phyloP scores from a whole-genome alignment of 2,329 filamentous ascomycete species.

The Aspergillus versicolor region DNA sequence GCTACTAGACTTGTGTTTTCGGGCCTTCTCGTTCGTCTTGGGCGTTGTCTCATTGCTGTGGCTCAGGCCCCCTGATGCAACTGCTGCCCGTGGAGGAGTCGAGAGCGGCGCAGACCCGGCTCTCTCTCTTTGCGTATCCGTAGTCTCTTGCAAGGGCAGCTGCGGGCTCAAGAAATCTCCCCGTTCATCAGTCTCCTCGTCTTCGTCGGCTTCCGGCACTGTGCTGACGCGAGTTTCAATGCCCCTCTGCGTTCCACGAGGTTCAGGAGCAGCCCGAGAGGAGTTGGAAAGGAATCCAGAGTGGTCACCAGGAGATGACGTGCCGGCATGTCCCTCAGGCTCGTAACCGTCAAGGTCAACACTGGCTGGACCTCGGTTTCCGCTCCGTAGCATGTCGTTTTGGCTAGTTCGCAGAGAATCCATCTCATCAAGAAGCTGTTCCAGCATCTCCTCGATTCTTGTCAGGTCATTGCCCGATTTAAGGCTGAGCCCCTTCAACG shows the following conservation, averaged over 20 bases:
- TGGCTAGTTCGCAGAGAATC: constrained; percentile 71
- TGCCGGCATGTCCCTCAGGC: constrained; percentile 75
- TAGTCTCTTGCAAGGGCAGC: constrained; percentile 58
- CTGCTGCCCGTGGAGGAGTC: constrained; percentile 46
- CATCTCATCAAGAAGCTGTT: constrained; percentile 88
- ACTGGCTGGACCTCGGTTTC: constrained; percentile 44
- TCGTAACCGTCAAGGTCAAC: constrained; percentile 77
- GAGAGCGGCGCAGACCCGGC: constrained; percentile 45
- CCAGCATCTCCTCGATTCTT: constrained; percentile 87
- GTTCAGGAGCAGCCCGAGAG: constrained; percentile 37
- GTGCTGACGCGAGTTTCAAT: constrained; percentile 86
- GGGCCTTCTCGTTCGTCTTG: constrained; percentile 65
- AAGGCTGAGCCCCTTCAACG: constrained; percentile 84
- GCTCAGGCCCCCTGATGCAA: constrained; percentile 55
- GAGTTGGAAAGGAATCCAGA: constrained; percentile 71
- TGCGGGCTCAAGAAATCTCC: constrained; percentile 55
- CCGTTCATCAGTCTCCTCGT: constrained; percentile 59
- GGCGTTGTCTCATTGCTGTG: constrained; percentile 81
- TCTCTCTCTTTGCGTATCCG: constrained; percentile 43
- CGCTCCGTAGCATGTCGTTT: constrained; percentile 34
- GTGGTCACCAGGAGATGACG: constrained; percentile 70
- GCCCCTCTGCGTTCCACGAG: constrained; percentile 48
- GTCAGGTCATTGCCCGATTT: constrained; percentile 85
- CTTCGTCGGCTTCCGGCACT: constrained; percentile 79
- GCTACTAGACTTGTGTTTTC: constrained; percentile 84